These are phyloP conservation scores for Globisporangium recalcitrans DNA, from an alignment of 352 stramenopile genomes.

Conservation along the genomic window DNA sequence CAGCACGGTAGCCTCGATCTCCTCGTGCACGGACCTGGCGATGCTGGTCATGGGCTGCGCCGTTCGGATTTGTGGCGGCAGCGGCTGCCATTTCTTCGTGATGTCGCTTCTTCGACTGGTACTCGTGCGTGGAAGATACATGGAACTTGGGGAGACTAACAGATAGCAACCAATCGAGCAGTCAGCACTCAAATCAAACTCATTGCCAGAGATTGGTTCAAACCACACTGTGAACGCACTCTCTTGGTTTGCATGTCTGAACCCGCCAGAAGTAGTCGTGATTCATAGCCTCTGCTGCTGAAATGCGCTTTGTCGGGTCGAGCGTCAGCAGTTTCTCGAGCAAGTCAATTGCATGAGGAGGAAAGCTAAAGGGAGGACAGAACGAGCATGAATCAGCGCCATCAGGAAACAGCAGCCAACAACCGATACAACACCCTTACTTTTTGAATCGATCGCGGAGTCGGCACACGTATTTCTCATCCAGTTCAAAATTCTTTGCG, in stretches of 20 bases:
- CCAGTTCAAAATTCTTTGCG: conserved; percentile 57
- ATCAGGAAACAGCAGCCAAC: not conserved
- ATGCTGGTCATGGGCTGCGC: conserved; percentile 17
- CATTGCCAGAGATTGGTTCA: not conserved
- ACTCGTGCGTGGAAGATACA: conserved; percentile 81
- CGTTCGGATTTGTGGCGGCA: conserved; percentile 23
- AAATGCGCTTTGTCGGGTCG: conserved; percentile 92
- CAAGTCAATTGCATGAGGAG: conserved; percentile 83
- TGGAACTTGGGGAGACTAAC: conserved; percentile 76
- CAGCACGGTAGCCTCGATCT: conserved; percentile 10
- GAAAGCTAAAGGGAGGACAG: conserved; percentile 49
- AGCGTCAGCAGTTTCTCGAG: conserved; percentile 93
- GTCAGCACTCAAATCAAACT: not conserved
- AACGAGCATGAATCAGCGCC: not conserved
- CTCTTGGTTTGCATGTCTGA: conserved; percentile 75
- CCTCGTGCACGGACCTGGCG: conserved; percentile 15
- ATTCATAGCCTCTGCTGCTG: conserved; percentile 91
- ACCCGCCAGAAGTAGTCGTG: conserved; percentile 96
- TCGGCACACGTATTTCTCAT: conserved; percentile 75
- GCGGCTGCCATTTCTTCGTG: conserved; percentile 66
- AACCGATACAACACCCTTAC: conserved; percentile 25
- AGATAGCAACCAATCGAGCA: not conserved
- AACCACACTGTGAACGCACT: conserved; percentile 39
- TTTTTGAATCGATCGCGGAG: conserved; percentile 78
- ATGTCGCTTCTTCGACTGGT: conserved; percentile 84